Evolutionary conservation across 139 green algal species (phyloP).

Genomic region (Chlorella vulgaris): DNA sequence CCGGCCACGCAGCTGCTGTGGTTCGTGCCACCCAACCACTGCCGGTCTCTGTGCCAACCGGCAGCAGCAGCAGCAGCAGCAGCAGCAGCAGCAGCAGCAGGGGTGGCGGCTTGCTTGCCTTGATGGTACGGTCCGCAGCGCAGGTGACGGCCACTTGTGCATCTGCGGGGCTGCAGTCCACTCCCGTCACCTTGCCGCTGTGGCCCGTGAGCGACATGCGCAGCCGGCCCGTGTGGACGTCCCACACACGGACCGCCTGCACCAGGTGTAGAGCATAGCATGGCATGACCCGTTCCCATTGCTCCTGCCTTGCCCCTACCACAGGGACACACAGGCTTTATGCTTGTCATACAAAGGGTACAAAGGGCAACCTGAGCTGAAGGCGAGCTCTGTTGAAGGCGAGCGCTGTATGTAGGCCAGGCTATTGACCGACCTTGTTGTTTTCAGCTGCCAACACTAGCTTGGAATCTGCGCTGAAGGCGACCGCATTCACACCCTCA

Average conservation of each 20-base stretch:
- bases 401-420: neutral
- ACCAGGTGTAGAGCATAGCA: too few species aligned
- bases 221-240: constrained; percentile 47
- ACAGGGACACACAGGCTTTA: too few species aligned
- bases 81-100: neutral
- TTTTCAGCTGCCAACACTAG: constrained; percentile 66
- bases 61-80: neutral
- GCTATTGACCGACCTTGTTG: constrained; percentile 32
- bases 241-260: constrained; percentile 69
- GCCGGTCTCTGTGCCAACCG: neutral
- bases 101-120: too few species aligned
- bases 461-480: constrained; percentile 62
- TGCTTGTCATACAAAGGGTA: too few species aligned
- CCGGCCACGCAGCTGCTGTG: too few species aligned
- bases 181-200: constrained; percentile 55
- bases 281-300: too few species aligned
- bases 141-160: constrained; percentile 47
- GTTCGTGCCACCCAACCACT: neutral
- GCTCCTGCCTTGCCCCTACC: too few species aligned
- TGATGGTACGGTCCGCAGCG: constrained; percentile 69
- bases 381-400: too few species aligned
- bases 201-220: constrained; percentile 80
- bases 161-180: constrained; percentile 64
- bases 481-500: constrained; percentile 50
- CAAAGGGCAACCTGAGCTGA: too few species aligned